Evolutionary conservation across 2,329 filamentous ascomycete genomes (phyloP).

Genomic region (Aspergillus sp.): DNA sequence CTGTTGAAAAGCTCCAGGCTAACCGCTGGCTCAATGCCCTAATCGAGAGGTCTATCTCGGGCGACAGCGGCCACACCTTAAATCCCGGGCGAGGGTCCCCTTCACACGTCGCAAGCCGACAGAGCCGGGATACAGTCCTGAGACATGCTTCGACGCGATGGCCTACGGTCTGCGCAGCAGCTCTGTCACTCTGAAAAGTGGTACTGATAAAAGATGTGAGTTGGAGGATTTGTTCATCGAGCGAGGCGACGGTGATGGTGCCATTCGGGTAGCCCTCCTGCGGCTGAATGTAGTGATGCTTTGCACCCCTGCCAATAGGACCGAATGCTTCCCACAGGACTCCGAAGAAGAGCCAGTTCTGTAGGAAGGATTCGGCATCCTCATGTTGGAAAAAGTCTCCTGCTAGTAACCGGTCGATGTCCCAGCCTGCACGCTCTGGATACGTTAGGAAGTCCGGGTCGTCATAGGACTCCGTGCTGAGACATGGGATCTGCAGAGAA

Average conservation of each 20-base stretch:
- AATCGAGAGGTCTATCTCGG: conserved; percentile 7
- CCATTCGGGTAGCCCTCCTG: not conserved
- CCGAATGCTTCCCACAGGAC: conserved; percentile 9
- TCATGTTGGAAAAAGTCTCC: conserved; percentile 6
- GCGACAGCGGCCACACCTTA: conserved; percentile 1
- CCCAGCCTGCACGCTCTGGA: conserved; percentile 3
- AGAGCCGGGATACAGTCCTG: not conserved
- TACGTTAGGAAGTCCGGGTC: conserved; percentile 1
- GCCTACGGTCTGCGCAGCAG: not conserved
- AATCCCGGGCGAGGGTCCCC: not conserved
- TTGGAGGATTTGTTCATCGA: conserved; percentile 2
- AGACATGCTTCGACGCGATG: not conserved
- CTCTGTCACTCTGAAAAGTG: not conserved
- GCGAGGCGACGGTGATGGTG: not conserved
- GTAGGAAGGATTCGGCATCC: not conserved
- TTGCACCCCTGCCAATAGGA: not conserved
- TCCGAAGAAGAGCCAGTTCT: conserved; percentile 10
- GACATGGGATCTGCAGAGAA: not conserved
- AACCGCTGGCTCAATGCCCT: conserved; percentile 1
- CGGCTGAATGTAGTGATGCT: not conserved
- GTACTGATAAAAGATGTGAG: not conserved
- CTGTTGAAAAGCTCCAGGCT: not conserved
- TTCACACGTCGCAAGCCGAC: conserved; percentile 2
- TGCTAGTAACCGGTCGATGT: not conserved
- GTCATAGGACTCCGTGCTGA: conserved; percentile 3